Percentiles rank a stretch among this genome's conserved stretches.
These are phyloP conservation scores for Coniella vitis DNA, from an alignment of 2,329 filamentous ascomycete species.

Conservation along the genomic window DNA sequence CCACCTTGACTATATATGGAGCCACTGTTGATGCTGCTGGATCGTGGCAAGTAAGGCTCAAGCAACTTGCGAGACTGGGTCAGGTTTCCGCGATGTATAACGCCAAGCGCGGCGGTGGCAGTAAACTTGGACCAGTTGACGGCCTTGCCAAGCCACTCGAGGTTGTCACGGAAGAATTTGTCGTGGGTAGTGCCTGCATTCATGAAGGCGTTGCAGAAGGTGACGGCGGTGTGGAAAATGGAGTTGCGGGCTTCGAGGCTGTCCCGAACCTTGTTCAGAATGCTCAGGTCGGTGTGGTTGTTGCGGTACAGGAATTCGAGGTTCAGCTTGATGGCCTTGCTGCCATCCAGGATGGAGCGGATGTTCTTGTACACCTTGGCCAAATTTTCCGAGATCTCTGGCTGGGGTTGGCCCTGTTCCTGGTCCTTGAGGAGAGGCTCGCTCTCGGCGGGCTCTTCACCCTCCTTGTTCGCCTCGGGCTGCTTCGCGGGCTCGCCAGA, in stretches of 20 bases:
- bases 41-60: conserved; percentile 85
- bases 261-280: conserved; percentile 93
- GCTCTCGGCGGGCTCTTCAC: conserved; percentile 36
- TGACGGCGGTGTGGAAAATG: conserved; percentile 96
- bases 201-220: conserved; percentile 98
- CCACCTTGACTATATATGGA: conserved; percentile 95
- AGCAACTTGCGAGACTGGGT: conserved; percentile 88
- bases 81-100: conserved; percentile 93
- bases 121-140: conserved; percentile 99
- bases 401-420: conserved; percentile 44
- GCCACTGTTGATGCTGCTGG: conserved; percentile 65
- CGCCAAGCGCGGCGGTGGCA: conserved; percentile 88
- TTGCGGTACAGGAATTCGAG: conserved; percentile 95
- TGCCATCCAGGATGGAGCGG: conserved; percentile 70
- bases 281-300: conserved; percentile 85
- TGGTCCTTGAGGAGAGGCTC: conserved; percentile 43
- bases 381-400: conserved; percentile 42
- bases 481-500: conserved; percentile 40
- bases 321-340: conserved; percentile 89
- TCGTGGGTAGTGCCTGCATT: conserved; percentile 97
- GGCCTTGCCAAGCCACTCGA: conserved; percentile 96
- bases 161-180: conserved; percentile 95
- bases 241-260: conserved; percentile 90
- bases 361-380: conserved; percentile 56
- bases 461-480: conserved; percentile 37